Evolutionary conservation across 2,329 filamentous ascomycete genomes (phyloP).

Genomic region (Botrytis byssoidea): DNA sequence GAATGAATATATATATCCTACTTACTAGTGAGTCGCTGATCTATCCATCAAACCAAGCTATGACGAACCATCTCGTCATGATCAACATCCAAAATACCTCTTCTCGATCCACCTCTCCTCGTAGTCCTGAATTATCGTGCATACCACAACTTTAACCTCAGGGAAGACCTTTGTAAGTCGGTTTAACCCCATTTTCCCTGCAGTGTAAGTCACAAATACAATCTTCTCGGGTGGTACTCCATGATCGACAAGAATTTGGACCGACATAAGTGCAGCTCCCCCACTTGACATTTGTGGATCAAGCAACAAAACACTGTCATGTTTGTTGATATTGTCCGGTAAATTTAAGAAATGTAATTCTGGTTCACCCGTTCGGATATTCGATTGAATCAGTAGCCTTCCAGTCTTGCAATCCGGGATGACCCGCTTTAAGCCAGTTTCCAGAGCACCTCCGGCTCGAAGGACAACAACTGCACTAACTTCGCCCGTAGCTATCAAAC

Average conservation of each 20-base stretch:
- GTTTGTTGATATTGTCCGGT: slow-evolving; percentile 67
- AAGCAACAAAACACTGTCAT: slow-evolving; percentile 80
- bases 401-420: slow-evolving; percentile 92
- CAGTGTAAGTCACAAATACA: slow-evolving; percentile 89
- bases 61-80: background rate
- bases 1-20: background rate
- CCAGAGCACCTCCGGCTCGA: slow-evolving; percentile 83
- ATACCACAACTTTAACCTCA: slow-evolving; percentile 80
- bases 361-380: slow-evolving; percentile 80
- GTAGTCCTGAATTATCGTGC: slow-evolving; percentile 74
- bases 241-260: slow-evolving; percentile 92
- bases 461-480: slow-evolving; percentile 86
- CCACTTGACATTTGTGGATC: slow-evolving; percentile 95
- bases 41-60: background rate
- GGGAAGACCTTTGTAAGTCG: slow-evolving; percentile 87
- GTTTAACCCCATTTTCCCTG: slow-evolving; percentile 79
- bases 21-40: background rate
- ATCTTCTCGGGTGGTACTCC: slow-evolving; percentile 82
- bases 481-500: slow-evolving; percentile 68
- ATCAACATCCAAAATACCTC: slow-evolving; percentile 82
- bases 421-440: slow-evolving; percentile 82
- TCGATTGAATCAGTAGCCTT: slow-evolving; percentile 86
- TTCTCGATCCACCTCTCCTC: slow-evolving; percentile 89
- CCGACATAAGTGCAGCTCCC: slow-evolving; percentile 84
- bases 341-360: slow-evolving; percentile 89